Evolutionary conservation across 108 stramenopile species (phyloP), one percentile per base, ranked within the genome.

Genomic region (Stephanodiscus triporus): DNA sequence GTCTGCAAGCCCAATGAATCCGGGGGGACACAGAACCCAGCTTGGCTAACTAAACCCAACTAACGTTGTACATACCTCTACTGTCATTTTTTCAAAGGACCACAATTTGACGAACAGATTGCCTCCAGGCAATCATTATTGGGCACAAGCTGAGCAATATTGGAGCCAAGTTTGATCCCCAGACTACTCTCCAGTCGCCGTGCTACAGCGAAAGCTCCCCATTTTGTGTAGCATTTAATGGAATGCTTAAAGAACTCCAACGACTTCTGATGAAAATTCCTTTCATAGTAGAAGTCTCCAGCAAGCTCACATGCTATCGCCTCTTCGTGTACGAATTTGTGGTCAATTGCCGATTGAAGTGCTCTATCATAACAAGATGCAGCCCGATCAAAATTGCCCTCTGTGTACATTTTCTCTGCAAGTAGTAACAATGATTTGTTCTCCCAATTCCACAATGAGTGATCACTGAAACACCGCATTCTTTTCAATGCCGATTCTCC

Each of bases 371-470:
- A 61, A n/a, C 19, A 19, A 9, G 34, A 19, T 23, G 32, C 16
- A 37, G 64, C 64, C 14, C 0, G 23, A 4, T 50, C 22, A 40
- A 24, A 24, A 13, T 65, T 22, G n/a, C 47, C 64, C 45, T 27
- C 19, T 4, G 29, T 50, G 23, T 29, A 47, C 66, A 54, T 67
- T 9, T 29, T 67, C 20, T 67, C 66, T 53, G 66, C 66, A 36
- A 49, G 34, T 6, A 67, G 66, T 5, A 53, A 53, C 34, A 54
- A 36, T 19, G 16, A 1, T 36, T 67, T 67, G 51, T 67, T 67
- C 50, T 54, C 30, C 24, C 45, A 67, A 36, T 67, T 67, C 66
- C 66, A 67, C 34, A 34, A 7, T 53, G 30, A 53, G 32, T 30
- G 17, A 20, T 51, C 66, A 2, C 6, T 30, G 34, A 29, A 22